Evolutionary conservation across 306 rosid genomes (phyloP).

Genomic region (Quercus bicolor): DNA sequence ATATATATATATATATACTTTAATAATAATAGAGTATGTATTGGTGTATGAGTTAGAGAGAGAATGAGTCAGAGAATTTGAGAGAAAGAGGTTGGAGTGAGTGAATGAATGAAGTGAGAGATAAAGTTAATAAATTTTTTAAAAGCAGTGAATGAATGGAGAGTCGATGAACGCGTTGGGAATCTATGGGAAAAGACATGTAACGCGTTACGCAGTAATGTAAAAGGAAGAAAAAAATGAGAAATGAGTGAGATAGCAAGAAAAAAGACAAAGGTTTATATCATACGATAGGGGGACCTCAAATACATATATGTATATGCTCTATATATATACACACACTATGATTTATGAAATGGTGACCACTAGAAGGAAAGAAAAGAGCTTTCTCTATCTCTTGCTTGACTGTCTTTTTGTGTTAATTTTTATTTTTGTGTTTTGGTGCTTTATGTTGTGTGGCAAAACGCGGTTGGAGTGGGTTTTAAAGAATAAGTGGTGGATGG

Average conservation of each 20-base stretch:
- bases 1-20: too few species aligned
- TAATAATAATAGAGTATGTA: too few species aligned
- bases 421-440: too few species aligned
- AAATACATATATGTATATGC: not conserved
- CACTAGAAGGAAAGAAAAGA: too few species aligned
- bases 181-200: conserved; percentile 24
- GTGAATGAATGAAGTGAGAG: not conserved
- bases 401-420: too few species aligned
- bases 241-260: not conserved
- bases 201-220: conserved; percentile 22
- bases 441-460: too few species aligned
- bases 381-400: too few species aligned
- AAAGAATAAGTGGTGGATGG: too few species aligned
- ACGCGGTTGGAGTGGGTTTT: too few species aligned
- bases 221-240: not conserved
- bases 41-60: not conserved
- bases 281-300: not conserved
- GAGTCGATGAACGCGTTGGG: conserved; percentile 29
- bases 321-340: not conserved
- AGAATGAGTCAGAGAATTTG: not conserved
- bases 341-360: too few species aligned
- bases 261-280: not conserved
- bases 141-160: not conserved
- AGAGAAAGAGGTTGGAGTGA: not conserved
- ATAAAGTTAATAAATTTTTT: not conserved